Evolutionary conservation across 805 yeast species (phyloP), one percentile per base, ranked within the genome.

Genomic region (Yamadazyma tumulicola): DNA sequence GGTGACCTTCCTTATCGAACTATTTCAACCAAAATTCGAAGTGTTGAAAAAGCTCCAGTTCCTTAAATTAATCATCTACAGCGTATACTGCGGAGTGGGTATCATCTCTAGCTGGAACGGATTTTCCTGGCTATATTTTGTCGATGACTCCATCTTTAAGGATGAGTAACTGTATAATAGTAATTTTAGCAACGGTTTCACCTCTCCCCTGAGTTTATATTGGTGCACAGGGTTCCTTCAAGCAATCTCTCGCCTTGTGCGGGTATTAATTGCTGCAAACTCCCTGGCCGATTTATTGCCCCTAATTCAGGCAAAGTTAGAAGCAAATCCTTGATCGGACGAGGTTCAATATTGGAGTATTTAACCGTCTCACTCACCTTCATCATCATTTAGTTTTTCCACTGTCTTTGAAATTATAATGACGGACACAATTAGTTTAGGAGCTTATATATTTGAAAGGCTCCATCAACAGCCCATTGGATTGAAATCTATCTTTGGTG

Each of bases 71-170:
- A 86, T 93, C 87, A 61, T 79, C 8, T 75, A 86, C 38, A 85
- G 96, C 44, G 81, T 86, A 5, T 91, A 91, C 59, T 86, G 97
- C 57, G 77, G 86, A 0, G 41, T 85, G 12, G 99, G 98, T 3
- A 78, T 93, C 5, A 67, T 89, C 6, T 71, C 85, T 29, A 77
- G 95, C 32, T 93, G 96, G 95, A 74, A 82, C 43, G 93, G 94
- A 6, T 74, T 88, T 46, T 79, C 85, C 41, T 89, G 96, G 96
- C 62, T 85, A 35, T 89, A 85, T 52, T 85, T 87, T 55, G 78
- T 85, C 36, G 89, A 84, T 52, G 95, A 87, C 48, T 68, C 75
- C 5, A 65, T 83, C 2, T 43, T 43, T 20, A 39, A 26, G 23
- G 32, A 41, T 14, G 31, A 35, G 19, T 30, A 27, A 33, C 7